phyloP scores from a whole-genome alignment of 2,329 filamentous ascomycete species.

The Aspergillus sp. region DNA sequence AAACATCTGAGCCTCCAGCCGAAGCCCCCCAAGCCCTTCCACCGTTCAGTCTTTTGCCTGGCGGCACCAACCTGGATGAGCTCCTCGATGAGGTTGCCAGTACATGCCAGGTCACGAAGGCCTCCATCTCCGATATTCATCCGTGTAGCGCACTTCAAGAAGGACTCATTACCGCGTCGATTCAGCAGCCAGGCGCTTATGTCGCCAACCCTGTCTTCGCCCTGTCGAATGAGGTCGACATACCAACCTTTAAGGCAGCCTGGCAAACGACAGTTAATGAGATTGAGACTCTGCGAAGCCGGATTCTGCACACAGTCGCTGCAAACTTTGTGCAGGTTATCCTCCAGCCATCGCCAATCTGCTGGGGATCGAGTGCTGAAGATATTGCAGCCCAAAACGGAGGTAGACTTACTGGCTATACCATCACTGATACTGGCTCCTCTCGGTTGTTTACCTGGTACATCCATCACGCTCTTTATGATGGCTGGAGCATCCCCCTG shows the following conservation, averaged over 20 bases:
- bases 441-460: background rate
- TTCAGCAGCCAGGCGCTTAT: slow-evolving; percentile 53
- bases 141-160: slow-evolving; percentile 51
- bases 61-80: slow-evolving; percentile 20
- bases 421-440: background rate
- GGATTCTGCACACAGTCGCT: slow-evolving; percentile 31
- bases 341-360: background rate
- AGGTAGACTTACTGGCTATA: background rate
- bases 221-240: slow-evolving; percentile 43
- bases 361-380: background rate
- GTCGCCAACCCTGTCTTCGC: slow-evolving; percentile 51
- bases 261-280: slow-evolving; percentile 52
- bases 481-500: slow-evolving; percentile 4
- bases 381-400: background rate
- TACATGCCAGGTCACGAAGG: slow-evolving; percentile 35
- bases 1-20: background rate
- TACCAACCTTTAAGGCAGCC: slow-evolving; percentile 49
- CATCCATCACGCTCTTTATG: slow-evolving; percentile 5
- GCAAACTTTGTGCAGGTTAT: slow-evolving; percentile 2
- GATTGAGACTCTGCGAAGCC: slow-evolving; percentile 54
- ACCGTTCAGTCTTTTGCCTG: slow-evolving; percentile 27
- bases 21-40: slow-evolving; percentile 28
- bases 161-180: slow-evolving; percentile 52
- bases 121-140: slow-evolving; percentile 44
- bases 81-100: slow-evolving; percentile 34